Evolutionary conservation across 345 rosid genomes (phyloP), one percentile per base, ranked within the genome.

Genomic region (Iberis pinnata): DNA sequence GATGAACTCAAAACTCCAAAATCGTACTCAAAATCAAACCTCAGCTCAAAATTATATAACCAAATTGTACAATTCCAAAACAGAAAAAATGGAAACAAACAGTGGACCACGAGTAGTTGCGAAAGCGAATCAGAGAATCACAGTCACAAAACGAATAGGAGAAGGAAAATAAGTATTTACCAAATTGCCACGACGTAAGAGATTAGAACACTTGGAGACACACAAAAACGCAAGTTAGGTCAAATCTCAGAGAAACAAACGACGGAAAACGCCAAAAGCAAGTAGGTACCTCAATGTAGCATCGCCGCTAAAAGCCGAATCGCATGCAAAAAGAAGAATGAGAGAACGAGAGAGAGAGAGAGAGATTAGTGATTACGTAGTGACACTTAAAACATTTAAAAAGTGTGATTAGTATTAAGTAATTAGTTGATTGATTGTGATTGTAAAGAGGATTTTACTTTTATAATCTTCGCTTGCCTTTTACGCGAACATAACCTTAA

Each of bases 201-300:
- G 39, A 52, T 45, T 46, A 37, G 2, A 41, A 29, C 48, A 64
- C 18, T 40, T 56, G 46, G 47, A 19, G 5, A 25, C 29, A 25
- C 12, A 20, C n/a, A 43, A 60, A 19, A 54, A 26, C 7, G 27
- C 12, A 18, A 19, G 13, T 52, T 41, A 43, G 35, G 33, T 36
- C 19, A 14, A 18, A 48, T 20, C 33, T 43, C 26, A 45, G 33
- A 26, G 19, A n/a, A 33, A 14, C 37, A 37, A 53, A 66, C 43
- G 31, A 50, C 49, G 22, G 41, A 38, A 41, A 49, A 24, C n/a
- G n/a, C n/a, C n/a, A n/a, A n/a, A n/a, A n/a, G 62, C 17, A 61
- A 62, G 43, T 52, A 22, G 33, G 49, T 13, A 73, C 73, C 63
- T 51, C 61, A 69, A 63, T 52, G 63, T 17, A 51, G 55, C 73